Conservation (phyloP, 164 flowering plant genomes). For the Brasenia schreberi region DNA sequence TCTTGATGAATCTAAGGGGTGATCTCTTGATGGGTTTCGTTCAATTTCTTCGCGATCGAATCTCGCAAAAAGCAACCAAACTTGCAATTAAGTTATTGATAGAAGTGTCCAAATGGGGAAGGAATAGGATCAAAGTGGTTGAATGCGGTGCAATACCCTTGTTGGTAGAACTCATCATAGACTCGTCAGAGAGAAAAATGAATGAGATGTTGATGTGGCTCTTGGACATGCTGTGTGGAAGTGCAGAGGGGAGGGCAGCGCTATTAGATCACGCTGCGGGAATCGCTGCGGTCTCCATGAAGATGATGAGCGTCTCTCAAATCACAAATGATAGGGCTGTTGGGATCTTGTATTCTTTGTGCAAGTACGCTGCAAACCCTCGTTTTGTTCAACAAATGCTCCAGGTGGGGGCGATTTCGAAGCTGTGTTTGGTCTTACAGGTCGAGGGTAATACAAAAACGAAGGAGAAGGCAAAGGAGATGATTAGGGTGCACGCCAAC, state of each 20-base stretch:
- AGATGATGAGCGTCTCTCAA: constrained; percentile 32
- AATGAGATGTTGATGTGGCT: constrained; percentile 48
- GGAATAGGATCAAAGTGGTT: constrained; percentile 33
- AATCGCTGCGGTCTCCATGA: constrained; percentile 38
- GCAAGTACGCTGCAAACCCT: constrained; percentile 28
- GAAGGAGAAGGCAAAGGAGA: constrained; percentile 37
- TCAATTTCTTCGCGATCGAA: constrained; percentile 48
- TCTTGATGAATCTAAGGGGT: constrained; percentile 21
- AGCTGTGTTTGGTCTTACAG: constrained; percentile 38
- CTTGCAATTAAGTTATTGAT: constrained; percentile 39
- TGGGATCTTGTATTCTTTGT: constrained; percentile 40
- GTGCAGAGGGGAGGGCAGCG: constrained; percentile 59
- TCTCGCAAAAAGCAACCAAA: constrained; percentile 34
- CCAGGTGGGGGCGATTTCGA: constrained; percentile 44
- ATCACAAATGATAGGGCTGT: constrained; percentile 33
- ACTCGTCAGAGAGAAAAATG: constrained; percentile 22
- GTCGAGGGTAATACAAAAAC: constrained; percentile 25
- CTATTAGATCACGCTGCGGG: constrained; percentile 49
- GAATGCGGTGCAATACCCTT: constrained; percentile 56
- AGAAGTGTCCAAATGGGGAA: constrained; percentile 22
- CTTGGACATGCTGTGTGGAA: constrained; percentile 36
- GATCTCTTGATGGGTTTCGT: constrained; percentile 48
- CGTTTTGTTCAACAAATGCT: constrained; percentile 52
- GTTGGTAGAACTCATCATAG: constrained; percentile 51
- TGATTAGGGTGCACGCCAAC: constrained; percentile 43